Conservation (phyloP, 306 rosid species). For the Parietaria judaica region DNA sequence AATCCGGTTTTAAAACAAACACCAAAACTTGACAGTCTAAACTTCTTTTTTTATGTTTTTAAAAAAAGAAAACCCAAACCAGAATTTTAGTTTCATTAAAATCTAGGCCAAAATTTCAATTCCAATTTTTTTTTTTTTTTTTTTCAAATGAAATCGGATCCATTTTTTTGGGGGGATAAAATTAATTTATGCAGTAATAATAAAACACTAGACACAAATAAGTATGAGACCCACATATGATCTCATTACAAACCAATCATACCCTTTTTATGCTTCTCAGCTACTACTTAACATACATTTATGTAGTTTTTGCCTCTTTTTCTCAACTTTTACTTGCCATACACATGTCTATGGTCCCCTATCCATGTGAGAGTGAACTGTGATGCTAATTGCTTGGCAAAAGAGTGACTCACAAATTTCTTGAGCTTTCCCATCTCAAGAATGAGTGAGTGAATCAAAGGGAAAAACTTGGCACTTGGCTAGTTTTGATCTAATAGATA, state of each 20-base stretch:
- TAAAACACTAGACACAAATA: too few species aligned
- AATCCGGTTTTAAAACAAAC: too few species aligned
- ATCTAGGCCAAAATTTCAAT: too few species aligned
- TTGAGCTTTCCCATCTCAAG: background rate
- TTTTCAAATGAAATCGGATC: too few species aligned
- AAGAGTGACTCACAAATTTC: background rate
- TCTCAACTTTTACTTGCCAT: background rate
- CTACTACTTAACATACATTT: constrained; percentile 10
- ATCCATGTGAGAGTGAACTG: constrained; percentile 14
- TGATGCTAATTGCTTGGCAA: background rate
- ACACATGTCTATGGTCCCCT: constrained; percentile 23
- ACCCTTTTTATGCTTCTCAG: constrained; percentile 15
- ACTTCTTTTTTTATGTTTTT: too few species aligned
- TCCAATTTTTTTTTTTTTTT: too few species aligned
- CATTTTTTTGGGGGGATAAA: too few species aligned
- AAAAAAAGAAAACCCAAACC: too few species aligned
- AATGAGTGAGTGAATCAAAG: background rate
- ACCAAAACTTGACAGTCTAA: too few species aligned
- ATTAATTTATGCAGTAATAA: too few species aligned
- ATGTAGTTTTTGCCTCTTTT: background rate
- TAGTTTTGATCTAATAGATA: background rate
- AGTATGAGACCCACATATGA: constrained; percentile 11
- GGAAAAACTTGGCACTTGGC: constrained; percentile 4
- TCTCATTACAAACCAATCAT: constrained; percentile 10
- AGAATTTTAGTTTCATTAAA: too few species aligned